phyloP scores from a whole-genome alignment of 1,284 basidiomycete species.

The Puccinia polysora region DNA sequence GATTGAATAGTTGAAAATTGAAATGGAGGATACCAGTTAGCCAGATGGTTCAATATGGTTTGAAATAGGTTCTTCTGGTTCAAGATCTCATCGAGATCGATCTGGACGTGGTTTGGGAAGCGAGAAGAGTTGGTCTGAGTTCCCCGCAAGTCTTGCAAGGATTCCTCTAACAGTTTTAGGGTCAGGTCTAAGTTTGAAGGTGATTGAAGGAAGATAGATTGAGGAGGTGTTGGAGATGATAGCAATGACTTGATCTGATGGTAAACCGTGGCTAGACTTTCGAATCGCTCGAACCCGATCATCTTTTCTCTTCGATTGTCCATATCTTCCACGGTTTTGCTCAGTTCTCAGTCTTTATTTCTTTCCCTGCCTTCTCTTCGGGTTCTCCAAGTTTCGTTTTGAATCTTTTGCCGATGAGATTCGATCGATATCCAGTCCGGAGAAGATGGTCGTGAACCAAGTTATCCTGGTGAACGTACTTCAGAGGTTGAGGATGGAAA shows the following conservation, averaged over 20 bases:
- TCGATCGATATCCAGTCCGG: no score
- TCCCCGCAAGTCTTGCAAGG: not conserved
- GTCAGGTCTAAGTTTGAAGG: slow-evolving; percentile 14
- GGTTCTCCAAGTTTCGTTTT: no score
- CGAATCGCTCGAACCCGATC: slow-evolving; percentile 1
- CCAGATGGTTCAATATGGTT: slow-evolving; percentile 15
- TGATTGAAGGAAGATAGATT: slow-evolving; percentile 21
- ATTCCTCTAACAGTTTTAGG: not conserved
- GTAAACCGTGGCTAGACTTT: not conserved
- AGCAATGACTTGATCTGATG: slow-evolving; percentile 15
- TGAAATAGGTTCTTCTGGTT: slow-evolving; percentile 10
- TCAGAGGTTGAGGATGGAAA: no score
- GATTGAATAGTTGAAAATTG: not conserved
- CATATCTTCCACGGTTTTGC: no score
- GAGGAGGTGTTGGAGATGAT: slow-evolving; percentile 15
- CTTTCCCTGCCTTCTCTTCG: no score
- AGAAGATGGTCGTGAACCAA: no score
- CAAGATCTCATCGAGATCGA: slow-evolving; percentile 19
- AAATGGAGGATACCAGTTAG: slow-evolving; percentile 21
- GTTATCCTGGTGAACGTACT: no score
- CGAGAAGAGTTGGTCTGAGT: not conserved
- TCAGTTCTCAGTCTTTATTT: no score
- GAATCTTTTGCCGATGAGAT: no score
- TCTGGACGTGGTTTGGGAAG: not conserved
- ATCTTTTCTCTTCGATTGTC: not conserved